Evolutionary conservation across 768 basidiomycete species (phyloP).

Genomic region (Chalciporus sphaerocephalus): DNA sequence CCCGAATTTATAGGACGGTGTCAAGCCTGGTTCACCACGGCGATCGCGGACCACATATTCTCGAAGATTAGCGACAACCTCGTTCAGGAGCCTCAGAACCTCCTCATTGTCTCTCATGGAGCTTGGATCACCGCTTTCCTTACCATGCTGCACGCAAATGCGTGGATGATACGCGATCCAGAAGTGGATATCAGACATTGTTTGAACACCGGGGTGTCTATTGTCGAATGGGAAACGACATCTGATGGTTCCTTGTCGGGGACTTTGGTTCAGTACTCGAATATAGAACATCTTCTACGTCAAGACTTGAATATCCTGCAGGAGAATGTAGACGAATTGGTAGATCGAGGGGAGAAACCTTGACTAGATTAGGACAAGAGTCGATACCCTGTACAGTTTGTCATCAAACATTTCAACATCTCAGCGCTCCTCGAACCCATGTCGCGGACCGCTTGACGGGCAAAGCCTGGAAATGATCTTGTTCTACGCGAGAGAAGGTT

Average conservation of each 20-base stretch:
- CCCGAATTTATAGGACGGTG: conserved; percentile 47
- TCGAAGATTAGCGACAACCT: conserved; percentile 15
- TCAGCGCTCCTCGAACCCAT: too few relatives aligned
- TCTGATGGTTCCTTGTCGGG: conserved; percentile 28
- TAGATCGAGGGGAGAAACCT: conserved; percentile 1
- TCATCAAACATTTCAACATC: too few relatives aligned
- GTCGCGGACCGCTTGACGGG: too few relatives aligned
- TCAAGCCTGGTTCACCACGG: conserved; percentile 56
- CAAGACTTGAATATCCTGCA: conserved; percentile 32
- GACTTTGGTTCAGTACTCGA: conserved; percentile 49
- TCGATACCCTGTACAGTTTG: conserved; percentile 4
- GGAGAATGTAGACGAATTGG: conserved; percentile 49
- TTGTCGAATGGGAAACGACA: conserved; percentile 48
- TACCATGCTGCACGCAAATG: conserved; percentile 40
- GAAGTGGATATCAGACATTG: conserved; percentile 25
- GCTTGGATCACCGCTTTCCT: conserved; percentile 57
- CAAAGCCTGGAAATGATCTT: not conserved
- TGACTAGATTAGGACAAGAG: not conserved
- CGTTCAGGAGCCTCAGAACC: conserved; percentile 27
- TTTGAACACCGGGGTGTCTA: conserved; percentile 40
- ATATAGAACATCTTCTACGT: conserved; percentile 47
- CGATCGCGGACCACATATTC: conserved; percentile 35
- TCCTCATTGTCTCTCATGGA: conserved; percentile 66
- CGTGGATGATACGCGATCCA: conserved; percentile 35
- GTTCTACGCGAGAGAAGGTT: too few relatives aligned